phyloP scores from a whole-genome alignment of 2,329 filamentous ascomycete genomes.

The Sclerotinia trifoliorum region DNA sequence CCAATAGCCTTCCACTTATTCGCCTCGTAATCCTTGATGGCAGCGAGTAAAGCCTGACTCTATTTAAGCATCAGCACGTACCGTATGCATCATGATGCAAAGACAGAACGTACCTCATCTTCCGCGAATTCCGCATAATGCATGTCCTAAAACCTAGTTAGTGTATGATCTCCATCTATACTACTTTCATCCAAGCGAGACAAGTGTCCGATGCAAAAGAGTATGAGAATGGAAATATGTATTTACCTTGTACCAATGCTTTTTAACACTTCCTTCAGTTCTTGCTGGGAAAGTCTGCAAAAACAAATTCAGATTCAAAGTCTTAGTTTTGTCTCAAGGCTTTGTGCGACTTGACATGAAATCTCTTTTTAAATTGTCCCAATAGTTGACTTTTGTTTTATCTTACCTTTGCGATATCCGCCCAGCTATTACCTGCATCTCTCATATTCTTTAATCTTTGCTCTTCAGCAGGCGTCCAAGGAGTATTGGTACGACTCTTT shows the following conservation, averaged over 20 bases:
- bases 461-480: constrained; percentile 95
- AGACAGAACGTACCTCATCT: constrained; percentile 69
- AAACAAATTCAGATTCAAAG: constrained; percentile 31
- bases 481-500: constrained; percentile 97
- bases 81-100: constrained; percentile 14
- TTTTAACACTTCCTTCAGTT: constrained; percentile 97
- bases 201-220: background rate
- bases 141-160: constrained; percentile 70
- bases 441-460: constrained; percentile 90
- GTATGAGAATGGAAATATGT: background rate
- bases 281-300: constrained; percentile 80
- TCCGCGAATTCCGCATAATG: constrained; percentile 98
- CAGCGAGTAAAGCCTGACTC: constrained; percentile 68
- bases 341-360: constrained; percentile 23
- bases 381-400: background rate
- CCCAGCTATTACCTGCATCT: constrained; percentile 91
- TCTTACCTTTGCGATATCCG: constrained; percentile 91
- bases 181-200: constrained; percentile 19
- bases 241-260: constrained; percentile 95
- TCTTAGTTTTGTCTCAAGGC: background rate
- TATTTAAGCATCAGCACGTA: constrained; percentile 37
- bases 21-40: constrained; percentile 97
- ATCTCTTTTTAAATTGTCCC: background rate
- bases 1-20: constrained; percentile 99
- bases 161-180: background rate